Evolutionary conservation across 768 basidiomycete genomes (phyloP).

Genomic region (Daedaleopsis nitida): DNA sequence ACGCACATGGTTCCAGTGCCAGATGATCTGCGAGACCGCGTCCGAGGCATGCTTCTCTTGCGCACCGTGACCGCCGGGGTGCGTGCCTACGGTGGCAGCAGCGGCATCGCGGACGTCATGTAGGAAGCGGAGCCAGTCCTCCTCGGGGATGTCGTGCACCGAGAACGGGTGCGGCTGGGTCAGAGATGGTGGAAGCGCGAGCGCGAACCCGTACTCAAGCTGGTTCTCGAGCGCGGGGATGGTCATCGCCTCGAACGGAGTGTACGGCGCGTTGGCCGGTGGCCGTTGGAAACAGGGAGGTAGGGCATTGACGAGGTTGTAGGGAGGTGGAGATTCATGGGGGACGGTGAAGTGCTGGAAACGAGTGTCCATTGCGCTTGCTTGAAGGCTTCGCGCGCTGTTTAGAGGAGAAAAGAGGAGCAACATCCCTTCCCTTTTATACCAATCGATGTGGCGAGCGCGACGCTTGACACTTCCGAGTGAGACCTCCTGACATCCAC

Average conservation of each 20-base stretch:
- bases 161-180: constrained; percentile 49
- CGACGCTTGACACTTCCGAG: background rate
- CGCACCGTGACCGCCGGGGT: background rate
- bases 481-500: background rate
- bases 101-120: constrained; percentile 15
- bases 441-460: no score
- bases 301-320: constrained; percentile 17
- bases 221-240: constrained; percentile 34
- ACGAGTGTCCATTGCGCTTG: background rate
- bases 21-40: constrained; percentile 26
- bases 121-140: constrained; percentile 49
- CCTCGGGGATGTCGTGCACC: constrained; percentile 49
- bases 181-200: constrained; percentile 41
- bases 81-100: background rate
- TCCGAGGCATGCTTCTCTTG: constrained; percentile 29
- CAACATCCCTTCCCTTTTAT: no score
- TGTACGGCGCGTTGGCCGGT: constrained; percentile 16
- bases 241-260: constrained; percentile 35
- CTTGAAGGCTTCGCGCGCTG: background rate
- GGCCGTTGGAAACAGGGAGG: constrained; percentile 28
- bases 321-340: background rate
- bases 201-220: constrained; percentile 47
- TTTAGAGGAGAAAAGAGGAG: no score
- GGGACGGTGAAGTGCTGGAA: background rate
- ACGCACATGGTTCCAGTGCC: constrained; percentile 52